Evolutionary conservation across 116 monocot species (phyloP).

Genomic region (Papilionanthe hybrid): DNA sequence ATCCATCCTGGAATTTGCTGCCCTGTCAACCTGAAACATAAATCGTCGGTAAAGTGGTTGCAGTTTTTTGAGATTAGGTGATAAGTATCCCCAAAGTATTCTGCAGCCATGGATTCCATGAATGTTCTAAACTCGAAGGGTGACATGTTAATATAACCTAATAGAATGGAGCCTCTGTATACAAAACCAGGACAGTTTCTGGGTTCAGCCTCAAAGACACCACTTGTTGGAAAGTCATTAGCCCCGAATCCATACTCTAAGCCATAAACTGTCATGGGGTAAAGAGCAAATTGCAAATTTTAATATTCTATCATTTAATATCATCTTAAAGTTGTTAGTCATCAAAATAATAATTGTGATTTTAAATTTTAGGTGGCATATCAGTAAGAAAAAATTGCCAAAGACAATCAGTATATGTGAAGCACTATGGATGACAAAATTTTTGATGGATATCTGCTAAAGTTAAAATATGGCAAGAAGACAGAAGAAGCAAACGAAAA

Average conservation of each 20-base stretch:
- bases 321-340: too few species aligned
- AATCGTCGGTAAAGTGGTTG: constrained; percentile 91
- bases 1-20: constrained; percentile 79
- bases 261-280: constrained; percentile 59
- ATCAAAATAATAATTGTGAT: neutral
- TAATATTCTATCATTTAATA: neutral
- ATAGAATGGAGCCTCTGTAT: constrained; percentile 60
- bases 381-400: neutral
- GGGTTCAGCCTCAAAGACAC: constrained; percentile 93
- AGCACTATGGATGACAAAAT: too few species aligned
- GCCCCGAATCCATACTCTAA: constrained; percentile 93
- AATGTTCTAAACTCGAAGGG: constrained; percentile 51
- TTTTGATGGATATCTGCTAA: too few species aligned
- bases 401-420: neutral
- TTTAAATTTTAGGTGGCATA: neutral
- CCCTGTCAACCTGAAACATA: constrained; percentile 52
- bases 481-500: too few species aligned
- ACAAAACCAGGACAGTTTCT: constrained; percentile 78
- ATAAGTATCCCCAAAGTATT: constrained; percentile 90
- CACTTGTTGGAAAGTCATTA: constrained; percentile 76
- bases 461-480: too few species aligned
- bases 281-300: neutral
- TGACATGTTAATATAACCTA: constrained; percentile 45
- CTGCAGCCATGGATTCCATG: constrained; percentile 48
- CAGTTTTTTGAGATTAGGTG: constrained; percentile 90